Base-by-base conservation (phyloP, 176 grass and related monocot genomes). In the Saccharum officinarum region DNA sequence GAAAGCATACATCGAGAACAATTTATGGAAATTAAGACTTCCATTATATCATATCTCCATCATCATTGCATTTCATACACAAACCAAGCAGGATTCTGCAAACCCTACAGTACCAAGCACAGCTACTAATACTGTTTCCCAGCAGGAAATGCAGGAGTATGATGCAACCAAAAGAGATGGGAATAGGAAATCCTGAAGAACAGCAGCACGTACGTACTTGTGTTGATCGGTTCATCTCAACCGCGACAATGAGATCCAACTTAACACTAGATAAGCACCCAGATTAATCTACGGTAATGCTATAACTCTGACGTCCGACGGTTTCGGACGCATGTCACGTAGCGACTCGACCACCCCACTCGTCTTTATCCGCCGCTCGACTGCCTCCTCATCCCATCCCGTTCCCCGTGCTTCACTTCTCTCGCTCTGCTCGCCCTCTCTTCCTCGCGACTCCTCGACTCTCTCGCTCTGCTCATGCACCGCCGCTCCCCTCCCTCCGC, bases 101-200 rank as follows among this genome's bases (percentile, higher is more conserved):
- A 90, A 87, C 84, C 89, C 89, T 87, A 87, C 89, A 87, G 80
- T 83, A 90, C 68, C 61, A 82, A 73, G 68, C n/a, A 73, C 28
- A 4, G 25, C 57, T 26, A 79, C 20, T 44, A 71, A 22, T 84
- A 33, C 50, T 44, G 15, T 23, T 37, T 52, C 50, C 75, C 66
- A 45, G 73, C 60, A 59, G 75, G 61, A 87, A 69, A 80, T 70
- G 75, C 62, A 49, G 25, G 71, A 59, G 20, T 20, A 63, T 63
- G 23, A 25, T 26, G 60, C 28, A 28, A 73, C 76, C 76, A 80
- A 81, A 84, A 81, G 85, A 49, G 31, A 71, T 67, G 5, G 49
- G 67, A 75, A 68, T 6, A 50, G 44, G n/a, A 18, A 69, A 20
- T 90, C 16, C 69, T 64, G 71, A 78, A 34, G 78, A 78, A 82